Conservation (phyloP, 257 asterid species). For the Fraxinus anomala region DNA sequence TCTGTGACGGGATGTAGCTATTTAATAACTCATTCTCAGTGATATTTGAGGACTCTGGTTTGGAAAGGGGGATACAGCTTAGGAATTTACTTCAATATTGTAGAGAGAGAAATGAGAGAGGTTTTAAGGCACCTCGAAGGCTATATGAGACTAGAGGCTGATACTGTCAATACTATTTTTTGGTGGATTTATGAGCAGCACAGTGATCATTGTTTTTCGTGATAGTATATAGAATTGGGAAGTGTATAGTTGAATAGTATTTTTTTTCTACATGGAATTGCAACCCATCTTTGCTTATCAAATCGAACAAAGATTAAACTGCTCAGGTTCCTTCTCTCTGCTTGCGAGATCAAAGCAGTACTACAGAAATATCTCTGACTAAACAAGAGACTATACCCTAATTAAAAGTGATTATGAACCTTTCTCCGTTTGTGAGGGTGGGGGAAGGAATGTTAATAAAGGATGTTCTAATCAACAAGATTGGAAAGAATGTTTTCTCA, state of each 20-base stretch:
- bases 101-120: not conserved
- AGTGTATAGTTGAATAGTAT: too few species aligned
- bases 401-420: not conserved
- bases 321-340: not conserved
- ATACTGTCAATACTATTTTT: not conserved
- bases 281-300: not conserved
- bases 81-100: not conserved
- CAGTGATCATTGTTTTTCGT: too few species aligned
- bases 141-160: not conserved
- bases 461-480: constrained; percentile 3
- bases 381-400: not conserved
- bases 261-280: not conserved
- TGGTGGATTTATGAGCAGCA: not conserved
- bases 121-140: not conserved
- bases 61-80: not conserved
- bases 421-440: not conserved
- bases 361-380: not conserved
- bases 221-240: too few species aligned
- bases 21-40: too few species aligned
- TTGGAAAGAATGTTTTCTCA: constrained; percentile 12
- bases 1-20: too few species aligned
- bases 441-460: not conserved
- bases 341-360: not conserved
- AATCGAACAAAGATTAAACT: too few species aligned
- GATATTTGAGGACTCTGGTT: too few species aligned